These are phyloP conservation scores for Sporothrix brunneoviolacea DNA, from an alignment of 2,329 filamentous ascomycete species.

Conservation along the genomic window DNA sequence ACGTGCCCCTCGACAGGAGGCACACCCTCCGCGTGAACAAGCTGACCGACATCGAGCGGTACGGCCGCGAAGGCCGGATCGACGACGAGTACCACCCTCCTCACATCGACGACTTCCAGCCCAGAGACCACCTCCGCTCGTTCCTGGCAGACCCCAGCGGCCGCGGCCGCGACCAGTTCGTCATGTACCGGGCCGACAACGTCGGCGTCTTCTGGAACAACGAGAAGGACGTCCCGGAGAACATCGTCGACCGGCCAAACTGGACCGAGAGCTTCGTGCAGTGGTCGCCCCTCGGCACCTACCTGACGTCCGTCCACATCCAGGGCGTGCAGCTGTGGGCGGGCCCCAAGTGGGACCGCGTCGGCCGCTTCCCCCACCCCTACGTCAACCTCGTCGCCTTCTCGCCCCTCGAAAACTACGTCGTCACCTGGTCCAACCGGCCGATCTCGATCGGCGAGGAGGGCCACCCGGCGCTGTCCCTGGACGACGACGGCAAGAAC, in stretches of 20 bases:
- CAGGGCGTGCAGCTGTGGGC: conserved; percentile 98
- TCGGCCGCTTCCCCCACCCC: conserved; percentile 90
- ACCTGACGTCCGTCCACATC: conserved; percentile 85
- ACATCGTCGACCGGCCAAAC: conserved; percentile 82
- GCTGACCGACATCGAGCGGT: conserved; percentile 94
- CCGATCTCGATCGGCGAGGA: conserved; percentile 88
- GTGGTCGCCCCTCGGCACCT: conserved; percentile 95
- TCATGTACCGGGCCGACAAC: conserved; percentile 84
- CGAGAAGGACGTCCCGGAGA: conserved; percentile 83
- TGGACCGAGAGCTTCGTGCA: conserved; percentile 98
- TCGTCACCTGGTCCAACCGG: conserved; percentile 94
- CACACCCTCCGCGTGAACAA: conserved; percentile 96
- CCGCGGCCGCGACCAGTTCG: conserved; percentile 89
- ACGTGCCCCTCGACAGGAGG: conserved; percentile 87
- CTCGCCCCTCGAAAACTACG: conserved; percentile 84
- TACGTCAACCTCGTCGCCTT: conserved; percentile 95
- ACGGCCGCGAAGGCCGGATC: conserved; percentile 85
- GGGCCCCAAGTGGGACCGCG: conserved; percentile 78
- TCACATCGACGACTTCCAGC: conserved; percentile 73
- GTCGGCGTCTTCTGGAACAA: conserved; percentile 99
- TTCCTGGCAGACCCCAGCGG: conserved; percentile 77
- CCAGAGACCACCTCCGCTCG: conserved; percentile 91
- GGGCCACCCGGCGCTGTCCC: conserved; percentile 72
- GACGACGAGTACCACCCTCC: conserved; percentile 85
- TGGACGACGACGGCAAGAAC: conserved; percentile 98